A percentile compares a stretch with the other conserved stretches of the same genome.
Evolutionary conservation across 257 asterid species (phyloP).

Genomic region (Forsythia suspensa): DNA sequence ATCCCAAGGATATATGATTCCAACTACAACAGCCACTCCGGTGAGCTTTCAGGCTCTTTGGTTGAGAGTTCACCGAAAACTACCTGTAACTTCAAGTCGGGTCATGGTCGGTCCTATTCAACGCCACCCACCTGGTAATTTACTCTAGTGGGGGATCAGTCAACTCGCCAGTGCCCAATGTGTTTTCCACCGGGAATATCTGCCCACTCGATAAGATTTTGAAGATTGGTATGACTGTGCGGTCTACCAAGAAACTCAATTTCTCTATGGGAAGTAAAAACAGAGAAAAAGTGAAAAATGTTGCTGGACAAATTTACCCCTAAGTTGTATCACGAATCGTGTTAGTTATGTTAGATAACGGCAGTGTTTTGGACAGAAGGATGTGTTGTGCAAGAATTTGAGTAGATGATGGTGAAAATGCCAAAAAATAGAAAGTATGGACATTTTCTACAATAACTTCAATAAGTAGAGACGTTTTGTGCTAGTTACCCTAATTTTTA

Average conservation of each 20-base stretch:
- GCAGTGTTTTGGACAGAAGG: too few relatives aligned
- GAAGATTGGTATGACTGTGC: conserved; percentile 54
- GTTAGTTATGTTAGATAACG: too few relatives aligned
- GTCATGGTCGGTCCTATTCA: conserved; percentile 43
- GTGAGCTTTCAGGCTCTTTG: conserved; percentile 40
- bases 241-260: conserved; percentile 40
- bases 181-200: conserved; percentile 64
- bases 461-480: too few relatives aligned
- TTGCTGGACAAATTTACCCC: too few relatives aligned
- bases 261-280: too few relatives aligned
- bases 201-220: conserved; percentile 62
- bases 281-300: too few relatives aligned
- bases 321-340: too few relatives aligned
- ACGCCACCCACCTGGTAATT: conserved; percentile 31
- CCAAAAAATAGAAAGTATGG: too few relatives aligned
- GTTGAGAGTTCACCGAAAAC: conserved; percentile 50
- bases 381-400: too few relatives aligned
- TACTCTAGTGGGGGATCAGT: conserved; percentile 42
- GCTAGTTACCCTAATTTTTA: too few relatives aligned
- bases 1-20: conserved; percentile 39
- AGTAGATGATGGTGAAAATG: too few relatives aligned
- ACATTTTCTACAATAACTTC: too few relatives aligned
- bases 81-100: conserved; percentile 25
- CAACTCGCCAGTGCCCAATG: conserved; percentile 43
- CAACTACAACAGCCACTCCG: conserved; percentile 46